Evolutionary conservation across 169 alveolate species (phyloP).

Genomic region (Plasmodium vivax): DNA sequence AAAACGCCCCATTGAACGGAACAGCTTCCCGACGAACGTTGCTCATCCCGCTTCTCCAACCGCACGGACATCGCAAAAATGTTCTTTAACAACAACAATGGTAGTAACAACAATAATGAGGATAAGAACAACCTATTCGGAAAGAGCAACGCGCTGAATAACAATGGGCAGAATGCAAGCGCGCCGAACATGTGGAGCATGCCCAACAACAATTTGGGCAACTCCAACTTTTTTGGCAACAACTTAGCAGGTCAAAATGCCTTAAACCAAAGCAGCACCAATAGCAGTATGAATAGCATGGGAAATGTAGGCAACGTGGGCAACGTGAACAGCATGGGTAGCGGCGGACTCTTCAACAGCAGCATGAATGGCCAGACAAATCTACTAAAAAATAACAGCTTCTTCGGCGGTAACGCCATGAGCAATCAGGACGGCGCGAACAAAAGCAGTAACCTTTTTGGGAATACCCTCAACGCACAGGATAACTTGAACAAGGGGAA

Average conservation of each 20-base stretch:
- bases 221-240: conserved; percentile 35
- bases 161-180: conserved; percentile 33
- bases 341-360: not conserved
- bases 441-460: conserved; percentile 3
- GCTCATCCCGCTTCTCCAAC: not conserved
- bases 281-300: not conserved
- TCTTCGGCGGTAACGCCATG: not conserved
- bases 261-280: not conserved
- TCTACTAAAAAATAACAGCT: not conserved
- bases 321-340: not conserved
- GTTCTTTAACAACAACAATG: conserved; percentile 44
- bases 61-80: conserved; percentile 5
- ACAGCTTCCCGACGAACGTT: not conserved
- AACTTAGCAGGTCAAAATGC: conserved; percentile 8
- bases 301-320: not conserved
- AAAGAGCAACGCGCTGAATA: conserved; percentile 33
- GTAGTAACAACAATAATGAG: conserved; percentile 33
- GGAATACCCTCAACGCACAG: not conserved
- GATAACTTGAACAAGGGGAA: conserved; percentile 32
- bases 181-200: conserved; percentile 60
- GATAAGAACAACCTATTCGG: conserved; percentile 51
- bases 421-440: not conserved
- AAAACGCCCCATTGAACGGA: not conserved
- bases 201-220: conserved; percentile 45
- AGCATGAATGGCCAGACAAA: conserved; percentile 13